These are phyloP conservation scores for Sugiyamaella smithiae DNA, from an alignment of 805 yeast species.

Conservation along the genomic window DNA sequence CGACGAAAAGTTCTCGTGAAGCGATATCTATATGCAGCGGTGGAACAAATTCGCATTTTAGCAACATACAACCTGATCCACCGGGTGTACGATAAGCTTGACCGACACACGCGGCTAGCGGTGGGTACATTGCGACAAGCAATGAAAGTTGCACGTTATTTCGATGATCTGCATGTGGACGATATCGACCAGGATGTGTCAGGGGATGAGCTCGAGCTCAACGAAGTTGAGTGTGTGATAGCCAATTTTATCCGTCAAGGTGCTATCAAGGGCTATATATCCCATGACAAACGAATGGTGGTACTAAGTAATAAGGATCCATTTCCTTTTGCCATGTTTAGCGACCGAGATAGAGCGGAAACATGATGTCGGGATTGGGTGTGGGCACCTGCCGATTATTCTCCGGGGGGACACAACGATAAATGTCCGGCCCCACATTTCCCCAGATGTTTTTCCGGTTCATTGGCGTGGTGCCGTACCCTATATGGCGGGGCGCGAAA, in stretches of 20 bases:
- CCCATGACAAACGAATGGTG: constrained; percentile 68
- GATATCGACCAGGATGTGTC: constrained; percentile 3
- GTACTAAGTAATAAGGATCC: constrained; percentile 75
- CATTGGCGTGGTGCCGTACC: constrained; percentile 1
- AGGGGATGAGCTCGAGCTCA: constrained; percentile 34
- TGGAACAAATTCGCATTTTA: constrained; percentile 50
- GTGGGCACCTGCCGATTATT: not conserved
- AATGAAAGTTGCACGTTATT: constrained; percentile 35
- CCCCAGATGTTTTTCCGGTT: not conserved
- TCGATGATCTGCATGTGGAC: constrained; percentile 11
- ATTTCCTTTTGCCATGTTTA: constrained; percentile 48
- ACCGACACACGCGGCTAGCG: constrained; percentile 33
- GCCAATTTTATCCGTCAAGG: constrained; percentile 64
- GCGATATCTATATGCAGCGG: constrained; percentile 57
- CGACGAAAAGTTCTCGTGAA: constrained; percentile 52
- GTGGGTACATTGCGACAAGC: constrained; percentile 46
- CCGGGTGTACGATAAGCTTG: constrained; percentile 33
- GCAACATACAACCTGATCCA: constrained; percentile 53
- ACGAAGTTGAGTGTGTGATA: constrained; percentile 64
- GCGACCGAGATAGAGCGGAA: no score
- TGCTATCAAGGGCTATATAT: constrained; percentile 72
- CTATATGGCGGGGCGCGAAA: not conserved
- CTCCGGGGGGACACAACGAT: constrained; percentile 1
- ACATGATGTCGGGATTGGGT: not conserved
- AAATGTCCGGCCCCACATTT: constrained; percentile 5